phyloP scores from a whole-genome alignment of 2,329 filamentous ascomycete genomes.

The Arthroderma sp. region DNA sequence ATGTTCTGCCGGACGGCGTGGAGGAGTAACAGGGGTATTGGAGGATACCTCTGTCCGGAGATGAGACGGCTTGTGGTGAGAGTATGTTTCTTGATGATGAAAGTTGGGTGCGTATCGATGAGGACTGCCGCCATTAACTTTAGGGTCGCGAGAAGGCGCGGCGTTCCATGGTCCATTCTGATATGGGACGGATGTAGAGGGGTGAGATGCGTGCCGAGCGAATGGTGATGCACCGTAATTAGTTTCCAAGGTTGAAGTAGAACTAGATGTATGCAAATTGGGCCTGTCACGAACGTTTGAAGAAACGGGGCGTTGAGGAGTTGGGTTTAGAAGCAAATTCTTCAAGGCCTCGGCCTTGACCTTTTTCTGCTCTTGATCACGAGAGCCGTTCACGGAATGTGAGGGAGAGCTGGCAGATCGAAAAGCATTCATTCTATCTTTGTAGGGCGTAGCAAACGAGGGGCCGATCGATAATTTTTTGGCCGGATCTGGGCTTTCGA shows the following conservation, averaged over 20 bases:
- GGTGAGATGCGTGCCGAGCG: neutral
- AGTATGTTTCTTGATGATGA: no score
- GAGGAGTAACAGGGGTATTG: constrained; percentile 11
- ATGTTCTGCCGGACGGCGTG: constrained; percentile 7
- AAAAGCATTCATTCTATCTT: constrained; percentile 33
- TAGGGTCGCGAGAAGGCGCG: constrained; percentile 14
- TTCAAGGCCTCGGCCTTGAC: constrained; percentile 34
- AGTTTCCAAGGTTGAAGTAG: neutral
- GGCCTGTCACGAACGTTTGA: constrained; percentile 15
- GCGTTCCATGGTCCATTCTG: constrained; percentile 8
- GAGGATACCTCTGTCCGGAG: constrained; percentile 21
- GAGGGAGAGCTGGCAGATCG: constrained; percentile 25
- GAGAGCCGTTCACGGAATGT: constrained; percentile 7
- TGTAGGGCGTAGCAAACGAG: constrained; percentile 50
- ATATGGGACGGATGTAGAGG: neutral
- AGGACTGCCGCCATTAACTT: constrained; percentile 13
- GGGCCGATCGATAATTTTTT: constrained; percentile 44
- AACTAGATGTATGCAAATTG: neutral
- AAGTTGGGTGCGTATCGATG: constrained; percentile 12
- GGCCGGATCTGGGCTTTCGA: constrained; percentile 46
- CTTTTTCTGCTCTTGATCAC: constrained; percentile 12
- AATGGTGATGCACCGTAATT: neutral
- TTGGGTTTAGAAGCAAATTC: constrained; percentile 31
- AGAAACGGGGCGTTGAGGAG: constrained; percentile 23
- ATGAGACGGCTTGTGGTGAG: constrained; percentile 14